These are phyloP conservation scores for Begonia fuchsioides DNA, from an alignment of 306 rosid species.

Conservation along the genomic window DNA sequence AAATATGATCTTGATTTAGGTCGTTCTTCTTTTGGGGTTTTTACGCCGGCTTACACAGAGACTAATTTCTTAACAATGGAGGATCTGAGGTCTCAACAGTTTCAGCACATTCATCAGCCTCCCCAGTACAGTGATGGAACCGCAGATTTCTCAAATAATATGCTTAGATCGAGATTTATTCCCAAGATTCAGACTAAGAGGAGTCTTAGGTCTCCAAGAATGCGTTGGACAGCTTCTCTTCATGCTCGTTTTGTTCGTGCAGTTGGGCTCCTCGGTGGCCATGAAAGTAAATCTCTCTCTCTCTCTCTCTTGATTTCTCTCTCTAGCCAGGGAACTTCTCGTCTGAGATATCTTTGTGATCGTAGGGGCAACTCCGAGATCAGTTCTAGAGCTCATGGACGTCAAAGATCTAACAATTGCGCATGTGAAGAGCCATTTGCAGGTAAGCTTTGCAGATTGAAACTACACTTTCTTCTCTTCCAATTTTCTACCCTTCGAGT, in stretches of 20 bases:
- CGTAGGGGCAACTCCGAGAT: conserved; percentile 65
- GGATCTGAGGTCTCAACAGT: not conserved
- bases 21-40: not conserved
- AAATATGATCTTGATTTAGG: not conserved
- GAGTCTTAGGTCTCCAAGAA: conserved; percentile 4
- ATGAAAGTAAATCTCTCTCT: conserved; percentile 7
- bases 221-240: conserved; percentile 11
- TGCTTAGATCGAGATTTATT: not conserved
- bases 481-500: too few species aligned
- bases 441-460: conserved; percentile 18
- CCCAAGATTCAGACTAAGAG: not conserved
- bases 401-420: conserved; percentile 78
- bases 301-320: not conserved
- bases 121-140: not conserved
- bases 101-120: not conserved
- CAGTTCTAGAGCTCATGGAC: conserved; percentile 81
- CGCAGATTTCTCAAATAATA: not conserved
- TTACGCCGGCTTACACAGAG: not conserved
- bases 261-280: conserved; percentile 12
- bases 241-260: conserved; percentile 12
- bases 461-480: too few species aligned
- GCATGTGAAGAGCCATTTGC: conserved; percentile 68
- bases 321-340: not conserved
- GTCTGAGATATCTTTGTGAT: not conserved
- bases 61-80: not conserved